These are phyloP conservation scores for Pythium biforme DNA, from an alignment of 352 stramenopile species.

Conservation along the genomic window DNA sequence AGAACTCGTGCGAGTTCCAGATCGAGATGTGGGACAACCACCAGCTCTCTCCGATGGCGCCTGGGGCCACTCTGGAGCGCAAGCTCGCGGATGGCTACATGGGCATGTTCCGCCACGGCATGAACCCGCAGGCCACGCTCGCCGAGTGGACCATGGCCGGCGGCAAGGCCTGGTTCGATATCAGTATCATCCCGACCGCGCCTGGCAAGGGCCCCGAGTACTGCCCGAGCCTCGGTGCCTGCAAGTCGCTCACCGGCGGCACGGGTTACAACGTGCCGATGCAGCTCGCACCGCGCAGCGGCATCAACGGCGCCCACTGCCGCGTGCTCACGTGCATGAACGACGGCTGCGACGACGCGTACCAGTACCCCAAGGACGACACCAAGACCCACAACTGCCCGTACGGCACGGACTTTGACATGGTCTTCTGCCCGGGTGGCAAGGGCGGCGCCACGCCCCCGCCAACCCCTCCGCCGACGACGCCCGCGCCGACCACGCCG, in stretches of 20 bases:
- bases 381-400: conserved; percentile 46
- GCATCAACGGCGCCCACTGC: conserved; percentile 25
- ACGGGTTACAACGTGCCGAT: conserved; percentile 33
- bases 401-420: conserved; percentile 27
- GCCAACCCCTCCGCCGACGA: conserved; percentile 16
- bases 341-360: conserved; percentile 33
- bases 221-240: conserved; percentile 26
- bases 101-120: conserved; percentile 31
- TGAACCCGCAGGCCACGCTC: conserved; percentile 26
- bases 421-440: conserved; percentile 38
- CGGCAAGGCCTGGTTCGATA: conserved; percentile 36
- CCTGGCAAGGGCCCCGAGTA: conserved; percentile 17
- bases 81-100: conserved; percentile 10
- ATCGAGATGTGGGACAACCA: conserved; percentile 32
- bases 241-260: conserved; percentile 27
- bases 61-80: not conserved
- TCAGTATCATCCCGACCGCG: conserved; percentile 34
- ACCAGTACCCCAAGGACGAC: conserved; percentile 38
- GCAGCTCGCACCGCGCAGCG: conserved; percentile 18
- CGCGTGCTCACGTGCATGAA: conserved; percentile 33
- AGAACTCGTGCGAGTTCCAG: conserved; percentile 27
- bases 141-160: conserved; percentile 30
- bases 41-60: not conserved
- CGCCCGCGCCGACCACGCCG: conserved; percentile 21
- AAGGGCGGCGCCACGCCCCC: conserved; percentile 17